A percentile compares a stretch with the other conserved stretches of the same genome.
Conservation (phyloP, 2,329 filamentous ascomycete genomes). For the Cladosporium sp. region DNA sequence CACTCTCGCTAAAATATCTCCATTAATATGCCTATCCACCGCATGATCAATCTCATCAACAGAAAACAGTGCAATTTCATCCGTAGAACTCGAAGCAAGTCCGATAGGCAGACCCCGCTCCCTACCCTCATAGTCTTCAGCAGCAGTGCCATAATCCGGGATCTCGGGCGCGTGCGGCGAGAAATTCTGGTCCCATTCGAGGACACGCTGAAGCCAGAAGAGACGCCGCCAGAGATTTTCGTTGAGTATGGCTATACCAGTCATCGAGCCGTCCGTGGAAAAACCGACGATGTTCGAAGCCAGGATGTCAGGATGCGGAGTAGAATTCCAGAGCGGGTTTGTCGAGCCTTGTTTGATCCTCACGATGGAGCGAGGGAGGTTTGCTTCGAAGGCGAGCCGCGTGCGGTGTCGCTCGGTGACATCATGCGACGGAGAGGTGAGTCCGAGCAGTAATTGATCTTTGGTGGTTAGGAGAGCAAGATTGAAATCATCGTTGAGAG, state of each 20-base stretch:
- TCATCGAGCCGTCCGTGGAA: conserved; percentile 50
- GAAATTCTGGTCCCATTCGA: conserved; percentile 31
- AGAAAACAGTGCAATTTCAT: conserved; percentile 24
- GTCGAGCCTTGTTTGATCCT: conserved; percentile 50
- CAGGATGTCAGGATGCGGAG: conserved; percentile 36
- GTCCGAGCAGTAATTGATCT: conserved; percentile 25
- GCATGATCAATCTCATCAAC: conserved; percentile 12
- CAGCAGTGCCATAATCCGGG: conserved; percentile 15
- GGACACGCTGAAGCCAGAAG: conserved; percentile 66
- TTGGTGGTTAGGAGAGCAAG: conserved; percentile 23
- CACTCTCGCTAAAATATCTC: conserved; percentile 36
- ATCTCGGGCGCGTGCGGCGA: conserved; percentile 22
- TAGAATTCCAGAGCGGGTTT: conserved; percentile 34
- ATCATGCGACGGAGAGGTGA: conserved; percentile 13
- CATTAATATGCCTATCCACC: conserved; percentile 38
- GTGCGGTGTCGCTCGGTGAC: neutral
- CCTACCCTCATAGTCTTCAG: conserved; percentile 8
- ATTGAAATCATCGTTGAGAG: conserved; percentile 1
- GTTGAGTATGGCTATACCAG: conserved; percentile 61
- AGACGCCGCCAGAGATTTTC: conserved; percentile 64
- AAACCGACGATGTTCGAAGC: conserved; percentile 47
- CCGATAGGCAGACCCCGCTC: conserved; percentile 25
- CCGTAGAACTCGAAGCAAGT: conserved; percentile 21
- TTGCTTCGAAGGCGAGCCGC: conserved; percentile 37
- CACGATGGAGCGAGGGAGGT: conserved; percentile 38